phyloP scores from a whole-genome alignment of 192 early-diverging fungal genomes.

The Geosiphon pyriformis region DNA sequence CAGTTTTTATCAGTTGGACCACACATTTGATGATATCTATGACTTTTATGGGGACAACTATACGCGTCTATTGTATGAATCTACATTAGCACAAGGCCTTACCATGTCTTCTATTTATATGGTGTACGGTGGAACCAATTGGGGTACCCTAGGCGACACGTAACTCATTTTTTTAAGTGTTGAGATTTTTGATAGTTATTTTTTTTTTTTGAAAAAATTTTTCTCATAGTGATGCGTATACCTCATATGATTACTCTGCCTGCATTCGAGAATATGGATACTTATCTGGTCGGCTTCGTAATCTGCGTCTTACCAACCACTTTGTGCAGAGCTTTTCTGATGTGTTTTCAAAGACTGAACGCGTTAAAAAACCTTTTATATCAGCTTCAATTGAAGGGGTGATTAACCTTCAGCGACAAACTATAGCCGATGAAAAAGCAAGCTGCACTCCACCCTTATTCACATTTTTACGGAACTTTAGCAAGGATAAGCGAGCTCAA shows the following conservation, averaged over 20 bases:
- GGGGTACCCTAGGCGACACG: slow-evolving; percentile 67
- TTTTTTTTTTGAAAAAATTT: slow-evolving; percentile 2
- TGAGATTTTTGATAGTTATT: not conserved
- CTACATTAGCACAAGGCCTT: slow-evolving; percentile 57
- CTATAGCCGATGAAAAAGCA: slow-evolving; percentile 7
- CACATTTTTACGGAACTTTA: slow-evolving; percentile 68
- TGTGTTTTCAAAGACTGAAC: slow-evolving; percentile 46
- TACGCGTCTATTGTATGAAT: slow-evolving; percentile 57
- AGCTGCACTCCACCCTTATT: slow-evolving; percentile 33
- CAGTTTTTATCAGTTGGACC: slow-evolving; percentile 58
- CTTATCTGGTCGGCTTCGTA: slow-evolving; percentile 56
- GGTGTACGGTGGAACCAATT: slow-evolving; percentile 75
- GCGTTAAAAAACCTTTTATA: slow-evolving; percentile 29
- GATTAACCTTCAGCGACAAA: slow-evolving; percentile 41
- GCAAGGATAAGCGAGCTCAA: slow-evolving; percentile 28
- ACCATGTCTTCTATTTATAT: slow-evolving; percentile 66
- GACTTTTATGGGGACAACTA: slow-evolving; percentile 66
- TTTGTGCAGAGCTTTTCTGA: slow-evolving; percentile 58
- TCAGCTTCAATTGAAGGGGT: slow-evolving; percentile 35
- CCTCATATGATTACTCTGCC: slow-evolving; percentile 71
- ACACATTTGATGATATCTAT: slow-evolving; percentile 65
- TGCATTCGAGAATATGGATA: slow-evolving; percentile 67
- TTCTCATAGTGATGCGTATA: slow-evolving; percentile 59
- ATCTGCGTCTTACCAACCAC: slow-evolving; percentile 50
- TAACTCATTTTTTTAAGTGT: slow-evolving; percentile 30